Evolutionary conservation across 805 yeast genomes (phyloP).

Genomic region (Cyberlindnera subsufficiens): DNA sequence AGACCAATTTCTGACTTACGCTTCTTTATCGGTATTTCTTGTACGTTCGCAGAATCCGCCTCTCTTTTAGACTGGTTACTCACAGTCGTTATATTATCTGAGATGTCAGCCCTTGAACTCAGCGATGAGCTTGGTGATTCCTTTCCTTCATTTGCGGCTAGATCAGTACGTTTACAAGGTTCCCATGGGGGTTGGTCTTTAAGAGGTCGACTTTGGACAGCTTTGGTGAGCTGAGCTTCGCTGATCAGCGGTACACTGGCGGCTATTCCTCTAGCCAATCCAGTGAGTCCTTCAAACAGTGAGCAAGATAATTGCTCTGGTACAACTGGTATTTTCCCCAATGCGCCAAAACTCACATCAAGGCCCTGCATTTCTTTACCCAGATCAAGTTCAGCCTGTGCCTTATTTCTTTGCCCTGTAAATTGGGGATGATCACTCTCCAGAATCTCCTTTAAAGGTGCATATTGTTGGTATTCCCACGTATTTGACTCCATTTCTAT

Average conservation of each 20-base stretch:
- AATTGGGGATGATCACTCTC: constrained; percentile 5
- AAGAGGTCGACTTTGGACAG: neutral
- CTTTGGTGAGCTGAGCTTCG: neutral
- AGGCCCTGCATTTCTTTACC: constrained; percentile 1
- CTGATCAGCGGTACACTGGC: neutral
- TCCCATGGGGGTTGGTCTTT: neutral
- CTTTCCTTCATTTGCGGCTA: no score
- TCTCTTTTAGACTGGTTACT: neutral
- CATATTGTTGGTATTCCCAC: constrained; percentile 1
- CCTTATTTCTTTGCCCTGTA: constrained; percentile 11
- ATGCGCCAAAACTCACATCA: constrained; percentile 3
- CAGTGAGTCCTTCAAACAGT: neutral
- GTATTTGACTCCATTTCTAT: constrained; percentile 1
- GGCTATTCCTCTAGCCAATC: neutral
- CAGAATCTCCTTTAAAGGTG: neutral
- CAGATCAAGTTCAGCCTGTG: constrained; percentile 3
- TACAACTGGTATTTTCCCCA: neutral
- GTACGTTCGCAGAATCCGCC: neutral
- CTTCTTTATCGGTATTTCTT: constrained; percentile 8
- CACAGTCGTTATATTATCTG: neutral
- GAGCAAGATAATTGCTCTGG: neutral
- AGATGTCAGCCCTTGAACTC: no score
- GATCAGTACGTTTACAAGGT: no score
- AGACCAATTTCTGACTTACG: constrained; percentile 13
- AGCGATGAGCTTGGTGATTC: no score